These are phyloP conservation scores for Silene coronaria DNA, from an alignment of 179 eudicot species.

Conservation along the genomic window DNA sequence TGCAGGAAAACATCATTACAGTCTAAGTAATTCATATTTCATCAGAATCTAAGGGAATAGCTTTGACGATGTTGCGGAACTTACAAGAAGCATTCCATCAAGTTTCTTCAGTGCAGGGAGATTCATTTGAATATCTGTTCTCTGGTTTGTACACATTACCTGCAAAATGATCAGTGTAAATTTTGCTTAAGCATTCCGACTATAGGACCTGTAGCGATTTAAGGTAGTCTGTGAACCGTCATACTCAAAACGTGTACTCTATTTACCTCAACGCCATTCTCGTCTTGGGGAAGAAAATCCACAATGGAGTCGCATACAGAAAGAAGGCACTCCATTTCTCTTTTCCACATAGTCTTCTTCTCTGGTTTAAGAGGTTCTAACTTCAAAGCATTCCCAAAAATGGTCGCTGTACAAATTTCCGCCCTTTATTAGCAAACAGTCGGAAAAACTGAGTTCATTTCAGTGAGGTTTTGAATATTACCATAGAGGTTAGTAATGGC, in stretches of 20 bases:
- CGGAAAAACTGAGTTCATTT: not conserved
- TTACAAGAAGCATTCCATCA: conserved; percentile 83
- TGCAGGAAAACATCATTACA: conserved; percentile 20
- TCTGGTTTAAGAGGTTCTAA: conserved; percentile 73
- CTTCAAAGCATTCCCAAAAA: conserved; percentile 75
- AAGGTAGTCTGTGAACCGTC: not conserved
- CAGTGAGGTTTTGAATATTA: conserved; percentile 22
- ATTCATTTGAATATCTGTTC: conserved; percentile 69
- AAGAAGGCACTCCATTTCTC: conserved; percentile 88
- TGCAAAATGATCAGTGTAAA: conserved; percentile 17
- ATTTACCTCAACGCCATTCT: conserved; percentile 51
- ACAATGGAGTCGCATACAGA: conserved; percentile 82
- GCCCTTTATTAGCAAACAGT: not conserved
- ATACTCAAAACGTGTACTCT: not conserved
- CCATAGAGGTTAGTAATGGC: conserved; percentile 97
- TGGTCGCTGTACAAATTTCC: conserved; percentile 46
- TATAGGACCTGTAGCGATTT: not conserved
- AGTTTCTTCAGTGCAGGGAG: conserved; percentile 86
- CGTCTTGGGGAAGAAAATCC: conserved; percentile 63
- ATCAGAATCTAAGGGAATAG: not conserved
- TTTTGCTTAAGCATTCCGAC: not conserved
- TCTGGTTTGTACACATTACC: conserved; percentile 64
- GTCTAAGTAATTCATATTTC: not conserved
- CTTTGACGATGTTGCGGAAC: conserved; percentile 6
- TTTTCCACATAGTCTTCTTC: conserved; percentile 83